These are phyloP conservation scores for Capsicum rhomboideum DNA, from an alignment of 257 asterid genomes.

Conservation along the genomic window DNA sequence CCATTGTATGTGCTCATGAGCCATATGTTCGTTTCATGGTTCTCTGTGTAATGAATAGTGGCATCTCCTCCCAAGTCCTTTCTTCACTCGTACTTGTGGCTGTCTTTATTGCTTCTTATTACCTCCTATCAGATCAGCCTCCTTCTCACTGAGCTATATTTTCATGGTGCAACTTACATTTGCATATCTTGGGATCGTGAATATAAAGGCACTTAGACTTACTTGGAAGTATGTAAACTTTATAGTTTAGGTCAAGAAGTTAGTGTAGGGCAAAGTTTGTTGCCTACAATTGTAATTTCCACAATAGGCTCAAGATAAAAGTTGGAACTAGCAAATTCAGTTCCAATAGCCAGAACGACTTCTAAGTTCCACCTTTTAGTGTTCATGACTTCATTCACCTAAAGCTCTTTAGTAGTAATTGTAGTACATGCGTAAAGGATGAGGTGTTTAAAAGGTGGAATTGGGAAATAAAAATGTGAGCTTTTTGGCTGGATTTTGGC, in stretches of 20 bases:
- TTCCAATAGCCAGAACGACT: background rate
- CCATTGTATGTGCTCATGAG: background rate
- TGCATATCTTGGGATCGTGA: background rate
- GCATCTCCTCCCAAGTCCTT: background rate
- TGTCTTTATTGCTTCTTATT: background rate
- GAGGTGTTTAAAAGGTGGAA: background rate
- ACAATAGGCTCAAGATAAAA: background rate
- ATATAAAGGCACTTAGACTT: background rate
- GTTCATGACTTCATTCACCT: background rate
- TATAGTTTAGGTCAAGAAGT: background rate
- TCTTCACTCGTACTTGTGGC: background rate
- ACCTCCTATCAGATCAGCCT: background rate
- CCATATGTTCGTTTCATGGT: background rate
- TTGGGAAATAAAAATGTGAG: slow-evolving; percentile 37
- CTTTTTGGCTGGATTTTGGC: slow-evolving; percentile 52
- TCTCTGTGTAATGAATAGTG: background rate
- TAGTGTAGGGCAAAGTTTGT: background rate
- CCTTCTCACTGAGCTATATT: background rate
- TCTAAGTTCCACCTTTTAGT: background rate
- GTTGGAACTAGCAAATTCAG: background rate
- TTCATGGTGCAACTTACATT: background rate
- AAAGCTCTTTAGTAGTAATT: background rate
- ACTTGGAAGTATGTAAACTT: background rate
- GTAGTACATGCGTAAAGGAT: background rate
- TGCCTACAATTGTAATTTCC: background rate